Percentiles rank a stretch among this genome's conserved stretches.
These are phyloP conservation scores for Thermothielavioides terrestris DNA, from an alignment of 495 filamentous ascomycete genomes.

Conservation along the genomic window DNA sequence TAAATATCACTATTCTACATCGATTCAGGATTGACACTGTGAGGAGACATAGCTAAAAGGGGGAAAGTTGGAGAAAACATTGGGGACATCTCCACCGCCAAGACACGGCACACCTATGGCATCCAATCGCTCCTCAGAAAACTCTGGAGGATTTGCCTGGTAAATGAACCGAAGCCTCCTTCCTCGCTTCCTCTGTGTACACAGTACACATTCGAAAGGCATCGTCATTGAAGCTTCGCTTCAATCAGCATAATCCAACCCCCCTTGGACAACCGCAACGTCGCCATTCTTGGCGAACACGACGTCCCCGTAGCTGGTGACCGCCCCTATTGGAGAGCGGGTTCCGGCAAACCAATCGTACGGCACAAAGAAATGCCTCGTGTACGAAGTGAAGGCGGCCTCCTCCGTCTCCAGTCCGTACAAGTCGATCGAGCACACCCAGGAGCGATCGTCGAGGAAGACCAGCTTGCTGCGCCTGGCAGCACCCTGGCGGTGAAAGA, in stretches of 20 bases:
- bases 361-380: conserved; percentile 15
- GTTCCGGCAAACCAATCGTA: conserved; percentile 22
- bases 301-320: neutral
- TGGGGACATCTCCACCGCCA: too few relatives aligned
- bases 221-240: too few relatives aligned
- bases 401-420: neutral
- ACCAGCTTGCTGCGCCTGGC: neutral
- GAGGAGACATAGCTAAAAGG: too few relatives aligned
- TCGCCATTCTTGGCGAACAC: neutral
- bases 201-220: too few relatives aligned
- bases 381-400: neutral
- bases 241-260: neutral
- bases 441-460: neutral
- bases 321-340: neutral
- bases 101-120: too few relatives aligned
- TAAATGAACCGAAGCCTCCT: too few relatives aligned
- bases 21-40: too few relatives aligned
- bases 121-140: too few relatives aligned
- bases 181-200: too few relatives aligned
- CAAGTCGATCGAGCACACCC: neutral
- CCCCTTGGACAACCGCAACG: neutral
- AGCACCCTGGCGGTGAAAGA: neutral
- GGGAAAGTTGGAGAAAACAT: too few relatives aligned
- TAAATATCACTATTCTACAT: too few relatives aligned
- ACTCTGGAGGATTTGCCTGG: too few relatives aligned